These are phyloP conservation scores for Maudiozyma serrabonitensis DNA, from an alignment of 805 yeast genomes.

Conservation along the genomic window DNA sequence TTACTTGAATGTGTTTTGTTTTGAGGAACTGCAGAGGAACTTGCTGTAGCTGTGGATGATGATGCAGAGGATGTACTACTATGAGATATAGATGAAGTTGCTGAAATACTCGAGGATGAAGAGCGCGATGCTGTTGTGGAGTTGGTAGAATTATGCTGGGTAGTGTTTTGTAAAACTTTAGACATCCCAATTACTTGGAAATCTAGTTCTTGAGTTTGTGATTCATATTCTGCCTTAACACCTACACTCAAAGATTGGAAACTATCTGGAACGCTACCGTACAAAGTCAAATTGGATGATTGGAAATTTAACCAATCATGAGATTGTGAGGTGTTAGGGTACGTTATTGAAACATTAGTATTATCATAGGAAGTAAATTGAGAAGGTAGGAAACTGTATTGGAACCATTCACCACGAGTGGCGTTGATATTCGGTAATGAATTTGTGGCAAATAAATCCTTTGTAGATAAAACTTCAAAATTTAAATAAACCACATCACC, in stretches of 20 bases:
- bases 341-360: conserved; percentile 40
- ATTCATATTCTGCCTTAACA: conserved; percentile 33
- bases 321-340: conserved; percentile 27
- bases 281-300: conserved; percentile 49
- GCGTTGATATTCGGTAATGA: conserved; percentile 54
- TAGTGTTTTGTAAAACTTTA: background rate
- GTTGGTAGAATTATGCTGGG: conserved; percentile 5
- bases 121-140: conserved; percentile 1
- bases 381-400: conserved; percentile 43
- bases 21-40: conserved; percentile 18
- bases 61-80: conserved; percentile 24
- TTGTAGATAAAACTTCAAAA: conserved; percentile 44
- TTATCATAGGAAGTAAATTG: conserved; percentile 46
- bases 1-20: conserved; percentile 12
- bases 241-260: conserved; percentile 35
- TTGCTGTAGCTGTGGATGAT: conserved; percentile 20
- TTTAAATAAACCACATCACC: conserved; percentile 52
- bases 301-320: conserved; percentile 61
- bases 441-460: conserved; percentile 45
- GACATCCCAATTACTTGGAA: conserved; percentile 49
- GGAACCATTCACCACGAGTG: conserved; percentile 52
- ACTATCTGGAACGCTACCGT: conserved; percentile 53
- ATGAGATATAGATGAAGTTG: conserved; percentile 27
- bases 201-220: conserved; percentile 31
- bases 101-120: conserved; percentile 18